Evolutionary conservation across 108 stramenopile genomes (phyloP).

Genomic region (Pseudonitzschia delicatissima): DNA sequence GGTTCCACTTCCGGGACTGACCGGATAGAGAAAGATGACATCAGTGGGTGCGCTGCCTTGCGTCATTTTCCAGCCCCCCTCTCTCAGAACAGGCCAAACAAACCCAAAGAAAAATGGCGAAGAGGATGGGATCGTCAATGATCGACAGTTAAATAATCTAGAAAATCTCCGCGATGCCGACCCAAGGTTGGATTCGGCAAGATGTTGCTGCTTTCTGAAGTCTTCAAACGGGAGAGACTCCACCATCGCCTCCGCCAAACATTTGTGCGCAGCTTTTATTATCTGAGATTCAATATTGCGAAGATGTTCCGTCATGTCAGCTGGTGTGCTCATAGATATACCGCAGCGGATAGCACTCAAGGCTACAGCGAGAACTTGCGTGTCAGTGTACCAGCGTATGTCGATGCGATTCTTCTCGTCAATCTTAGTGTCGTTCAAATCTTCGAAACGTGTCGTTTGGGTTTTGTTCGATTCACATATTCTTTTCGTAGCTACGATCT

Average conservation of each 20-base stretch:
- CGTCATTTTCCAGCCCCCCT: slow-evolving; percentile 32
- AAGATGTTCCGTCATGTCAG: neutral
- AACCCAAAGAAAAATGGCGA: slow-evolving; percentile 38
- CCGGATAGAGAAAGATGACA: slow-evolving; percentile 20
- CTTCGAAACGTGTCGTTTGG: neutral
- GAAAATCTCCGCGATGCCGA: neutral
- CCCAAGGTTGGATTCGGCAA: neutral
- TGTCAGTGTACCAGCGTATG: slow-evolving; percentile 26
- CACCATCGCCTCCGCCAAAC: neutral
- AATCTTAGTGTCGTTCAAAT: neutral
- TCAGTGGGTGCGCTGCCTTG: slow-evolving; percentile 16
- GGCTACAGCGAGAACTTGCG: slow-evolving; percentile 26
- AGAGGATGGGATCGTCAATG: slow-evolving; percentile 17
- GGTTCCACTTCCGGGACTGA: slow-evolving; percentile 16
- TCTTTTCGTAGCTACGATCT: neutral
- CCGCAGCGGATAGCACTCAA: slow-evolving; percentile 12
- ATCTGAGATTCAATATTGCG: slow-evolving; percentile 1
- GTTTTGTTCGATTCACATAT: neutral
- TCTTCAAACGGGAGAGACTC: neutral
- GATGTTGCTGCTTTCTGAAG: neutral
- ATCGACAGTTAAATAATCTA: neutral
- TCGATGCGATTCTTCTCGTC: slow-evolving; percentile 3
- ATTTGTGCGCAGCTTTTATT: neutral
- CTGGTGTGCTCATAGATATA: neutral
- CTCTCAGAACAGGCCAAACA: slow-evolving; percentile 43